Conservation (phyloP, 768 basidiomycete species). For the Tylopilus rubrobrunneus region DNA sequence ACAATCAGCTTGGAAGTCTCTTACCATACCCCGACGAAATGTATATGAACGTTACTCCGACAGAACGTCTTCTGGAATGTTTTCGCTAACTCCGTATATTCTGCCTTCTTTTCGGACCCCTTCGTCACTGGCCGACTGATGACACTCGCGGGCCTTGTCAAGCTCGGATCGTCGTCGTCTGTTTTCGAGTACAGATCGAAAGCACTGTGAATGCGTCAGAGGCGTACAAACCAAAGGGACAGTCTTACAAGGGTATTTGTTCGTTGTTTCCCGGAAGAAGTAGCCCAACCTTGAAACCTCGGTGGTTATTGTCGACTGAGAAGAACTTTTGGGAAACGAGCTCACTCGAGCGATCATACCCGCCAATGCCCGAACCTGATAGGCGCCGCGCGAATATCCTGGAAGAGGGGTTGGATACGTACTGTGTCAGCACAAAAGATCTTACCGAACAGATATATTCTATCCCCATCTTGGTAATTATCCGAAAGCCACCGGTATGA, state of each 20-base stretch:
- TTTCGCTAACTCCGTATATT: slow-evolving; percentile 20
- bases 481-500: slow-evolving; percentile 43
- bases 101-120: slow-evolving; percentile 9
- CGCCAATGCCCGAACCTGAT: slow-evolving; percentile 41
- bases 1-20: neutral
- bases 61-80: slow-evolving; percentile 38
- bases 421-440: neutral
- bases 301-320: neutral
- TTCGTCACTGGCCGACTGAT: slow-evolving; percentile 4
- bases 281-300: slow-evolving; percentile 36
- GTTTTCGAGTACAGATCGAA: slow-evolving; percentile 36
- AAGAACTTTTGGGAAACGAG: neutral
- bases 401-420: neutral
- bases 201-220: slow-evolving; percentile 26
- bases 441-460: slow-evolving; percentile 40
- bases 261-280: slow-evolving; percentile 38
- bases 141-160: slow-evolving; percentile 10
- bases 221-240: neutral
- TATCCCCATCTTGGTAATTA: slow-evolving; percentile 35
- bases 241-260: slow-evolving; percentile 37
- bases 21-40: slow-evolving; percentile 46
- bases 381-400: slow-evolving; percentile 50
- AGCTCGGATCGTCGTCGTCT: slow-evolving; percentile 12
- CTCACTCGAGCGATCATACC: slow-evolving; percentile 42
- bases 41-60: slow-evolving; percentile 31